Conservation (phyloP, 1,284 basidiomycete genomes). For the Pyrrhoderma noxium region DNA sequence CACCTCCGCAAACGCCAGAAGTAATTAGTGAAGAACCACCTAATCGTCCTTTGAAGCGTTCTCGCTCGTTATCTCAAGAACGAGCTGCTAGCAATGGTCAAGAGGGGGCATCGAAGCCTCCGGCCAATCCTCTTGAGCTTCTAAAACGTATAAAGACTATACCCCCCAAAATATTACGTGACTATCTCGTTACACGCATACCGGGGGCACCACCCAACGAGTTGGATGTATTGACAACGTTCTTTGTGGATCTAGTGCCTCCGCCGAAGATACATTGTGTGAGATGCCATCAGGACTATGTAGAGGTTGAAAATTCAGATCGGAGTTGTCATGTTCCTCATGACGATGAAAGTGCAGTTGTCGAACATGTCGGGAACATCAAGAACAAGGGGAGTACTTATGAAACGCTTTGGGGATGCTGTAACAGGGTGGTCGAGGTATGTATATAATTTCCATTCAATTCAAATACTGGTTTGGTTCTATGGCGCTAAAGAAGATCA, state of each 20-base stretch:
- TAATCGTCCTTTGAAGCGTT: conserved; percentile 23
- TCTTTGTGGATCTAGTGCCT: conserved; percentile 52
- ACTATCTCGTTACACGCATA: conserved; percentile 51
- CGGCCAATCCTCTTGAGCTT: conserved; percentile 34
- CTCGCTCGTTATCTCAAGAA: conserved; percentile 19
- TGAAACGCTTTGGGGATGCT: conserved; percentile 62
- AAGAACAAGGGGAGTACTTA: conserved; percentile 31
- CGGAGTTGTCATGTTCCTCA: conserved; percentile 47
- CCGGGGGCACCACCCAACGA: conserved; percentile 23
- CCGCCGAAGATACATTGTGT: conserved; percentile 65
- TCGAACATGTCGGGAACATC: conserved; percentile 34
- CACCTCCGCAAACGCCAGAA: conserved; percentile 26
- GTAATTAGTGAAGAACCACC: conserved; percentile 22
- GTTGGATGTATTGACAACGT: conserved; percentile 39
- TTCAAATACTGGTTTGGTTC: not conserved
- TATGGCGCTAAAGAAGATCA: not conserved
- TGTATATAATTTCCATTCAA: not conserved
- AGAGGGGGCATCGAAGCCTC: conserved; percentile 14
- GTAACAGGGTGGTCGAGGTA: conserved; percentile 51
- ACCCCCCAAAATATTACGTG: conserved; percentile 58
- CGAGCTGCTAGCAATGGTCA: conserved; percentile 12
- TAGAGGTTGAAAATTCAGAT: conserved; percentile 51
- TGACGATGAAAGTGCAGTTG: conserved; percentile 48
- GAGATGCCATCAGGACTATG: conserved; percentile 60
- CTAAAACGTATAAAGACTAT: conserved; percentile 47